Evolutionary conservation across 202 grass and related monocot genomes (phyloP).

Genomic region (Digitaria exilis): DNA sequence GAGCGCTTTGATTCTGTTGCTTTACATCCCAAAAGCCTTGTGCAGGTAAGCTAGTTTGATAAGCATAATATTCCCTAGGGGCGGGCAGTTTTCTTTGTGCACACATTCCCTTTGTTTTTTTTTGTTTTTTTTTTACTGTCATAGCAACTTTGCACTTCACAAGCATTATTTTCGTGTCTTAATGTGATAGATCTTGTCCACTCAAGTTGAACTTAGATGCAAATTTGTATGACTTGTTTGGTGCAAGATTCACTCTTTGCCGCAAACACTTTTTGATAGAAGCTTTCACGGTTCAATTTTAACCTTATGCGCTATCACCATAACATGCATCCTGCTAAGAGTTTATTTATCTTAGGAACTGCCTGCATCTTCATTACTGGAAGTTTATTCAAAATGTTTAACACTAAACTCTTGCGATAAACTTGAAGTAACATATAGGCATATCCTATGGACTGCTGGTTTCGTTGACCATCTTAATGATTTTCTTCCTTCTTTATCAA

Average conservation of each 20-base stretch:
- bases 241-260: neutral
- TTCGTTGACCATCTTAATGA: neutral
- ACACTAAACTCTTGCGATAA: neutral
- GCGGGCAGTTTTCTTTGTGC: neutral
- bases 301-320: neutral
- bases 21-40: conserved; percentile 85
- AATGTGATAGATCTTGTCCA: neutral
- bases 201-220: neutral
- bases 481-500: neutral
- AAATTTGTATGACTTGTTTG: neutral
- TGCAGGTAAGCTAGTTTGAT: conserved; percentile 70
- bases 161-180: neutral
- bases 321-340: neutral
- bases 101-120: neutral
- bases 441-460: neutral
- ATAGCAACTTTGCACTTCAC: neutral
- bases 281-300: neutral
- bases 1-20: conserved; percentile 78
- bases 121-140: neutral
- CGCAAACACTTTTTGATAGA: neutral
- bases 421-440: neutral
- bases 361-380: neutral
- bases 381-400: neutral
- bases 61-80: neutral
- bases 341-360: neutral